These are phyloP conservation scores for Suhomyces yuchorum DNA, from an alignment of 1,139 yeast species.

Conservation along the genomic window DNA sequence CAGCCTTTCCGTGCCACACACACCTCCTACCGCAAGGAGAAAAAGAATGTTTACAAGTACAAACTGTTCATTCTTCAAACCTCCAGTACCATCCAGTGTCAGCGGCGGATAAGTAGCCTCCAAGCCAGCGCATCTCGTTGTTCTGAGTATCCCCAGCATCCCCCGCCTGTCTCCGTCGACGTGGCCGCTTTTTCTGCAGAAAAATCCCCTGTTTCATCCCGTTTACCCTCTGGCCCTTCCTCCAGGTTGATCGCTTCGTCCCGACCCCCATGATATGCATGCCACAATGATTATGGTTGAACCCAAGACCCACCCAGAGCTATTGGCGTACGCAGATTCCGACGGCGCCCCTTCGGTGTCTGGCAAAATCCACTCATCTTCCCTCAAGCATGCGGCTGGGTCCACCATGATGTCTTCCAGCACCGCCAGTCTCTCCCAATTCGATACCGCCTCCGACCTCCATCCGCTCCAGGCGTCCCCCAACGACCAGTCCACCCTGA, in stretches of 20 bases:
- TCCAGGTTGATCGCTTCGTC: not conserved
- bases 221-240: not conserved
- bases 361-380: not conserved
- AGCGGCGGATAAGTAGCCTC: not conserved
- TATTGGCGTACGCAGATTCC: constrained; percentile 6
- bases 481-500: constrained; percentile 6
- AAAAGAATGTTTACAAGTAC: constrained; percentile 9
- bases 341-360: not conserved
- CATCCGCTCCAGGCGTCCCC: not conserved
- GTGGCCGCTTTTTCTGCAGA: not conserved
- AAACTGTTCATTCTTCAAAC: constrained; percentile 1
- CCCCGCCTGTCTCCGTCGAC: not conserved
- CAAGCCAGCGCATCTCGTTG: not conserved
- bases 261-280: not conserved
- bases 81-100: not conserved
- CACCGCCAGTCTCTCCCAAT: constrained; percentile 4
- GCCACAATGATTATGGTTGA: constrained; percentile 12
- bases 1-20: constrained; percentile 8
- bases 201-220: not conserved
- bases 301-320: constrained; percentile 8
- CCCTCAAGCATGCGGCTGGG: constrained; percentile 1
- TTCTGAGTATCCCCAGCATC: not conserved
- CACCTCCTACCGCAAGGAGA: constrained; percentile 9
- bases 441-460: not conserved
- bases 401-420: constrained; percentile 3